Evolutionary conservation across 192 early-diverging fungal species (phyloP).

Genomic region (Coemansia sp.): DNA sequence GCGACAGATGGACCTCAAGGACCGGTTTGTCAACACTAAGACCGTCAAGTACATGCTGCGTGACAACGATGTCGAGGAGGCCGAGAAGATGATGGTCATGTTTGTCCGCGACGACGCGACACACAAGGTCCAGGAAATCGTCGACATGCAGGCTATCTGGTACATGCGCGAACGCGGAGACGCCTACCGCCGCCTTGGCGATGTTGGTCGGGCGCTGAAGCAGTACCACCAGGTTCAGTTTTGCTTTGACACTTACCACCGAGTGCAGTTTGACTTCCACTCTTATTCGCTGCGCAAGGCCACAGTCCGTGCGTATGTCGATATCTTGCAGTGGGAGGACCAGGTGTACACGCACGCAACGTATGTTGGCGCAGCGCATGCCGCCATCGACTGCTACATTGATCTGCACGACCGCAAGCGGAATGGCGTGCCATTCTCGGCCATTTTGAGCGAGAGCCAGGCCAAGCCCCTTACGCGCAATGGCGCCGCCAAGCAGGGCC

Average conservation of each 20-base stretch:
- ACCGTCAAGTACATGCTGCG: conserved; percentile 92
- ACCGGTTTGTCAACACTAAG: conserved; percentile 93
- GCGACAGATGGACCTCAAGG: conserved; percentile 86
- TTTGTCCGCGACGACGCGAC: conserved; percentile 64
- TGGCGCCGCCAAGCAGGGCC: conserved; percentile 57
- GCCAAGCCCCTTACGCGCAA: conserved; percentile 51
- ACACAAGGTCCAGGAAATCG: conserved; percentile 74
- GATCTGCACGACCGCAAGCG: conserved; percentile 47
- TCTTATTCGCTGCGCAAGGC: conserved; percentile 86
- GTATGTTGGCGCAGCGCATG: conserved; percentile 71
- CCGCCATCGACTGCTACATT: conserved; percentile 65
- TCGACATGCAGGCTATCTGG: conserved; percentile 93
- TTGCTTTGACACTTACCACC: conserved; percentile 79
- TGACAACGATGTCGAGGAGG: conserved; percentile 73
- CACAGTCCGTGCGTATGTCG: conserved; percentile 82
- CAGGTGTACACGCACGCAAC: conserved; percentile 65
- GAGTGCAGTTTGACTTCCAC: conserved; percentile 97
- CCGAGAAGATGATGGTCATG: conserved; percentile 77
- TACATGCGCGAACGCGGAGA: conserved; percentile 77
- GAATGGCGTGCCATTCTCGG: conserved; percentile 29
- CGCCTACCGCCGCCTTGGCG: conserved; percentile 62
- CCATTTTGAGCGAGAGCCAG: conserved; percentile 21
- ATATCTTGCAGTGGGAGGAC: conserved; percentile 78
- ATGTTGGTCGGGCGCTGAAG: conserved; percentile 82
- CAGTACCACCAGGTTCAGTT: conserved; percentile 79